Evolutionary conservation across 148 eudicot genomes (phyloP), one percentile per base, ranked within the genome.

Genomic region (Suaeda aralocaspica): DNA sequence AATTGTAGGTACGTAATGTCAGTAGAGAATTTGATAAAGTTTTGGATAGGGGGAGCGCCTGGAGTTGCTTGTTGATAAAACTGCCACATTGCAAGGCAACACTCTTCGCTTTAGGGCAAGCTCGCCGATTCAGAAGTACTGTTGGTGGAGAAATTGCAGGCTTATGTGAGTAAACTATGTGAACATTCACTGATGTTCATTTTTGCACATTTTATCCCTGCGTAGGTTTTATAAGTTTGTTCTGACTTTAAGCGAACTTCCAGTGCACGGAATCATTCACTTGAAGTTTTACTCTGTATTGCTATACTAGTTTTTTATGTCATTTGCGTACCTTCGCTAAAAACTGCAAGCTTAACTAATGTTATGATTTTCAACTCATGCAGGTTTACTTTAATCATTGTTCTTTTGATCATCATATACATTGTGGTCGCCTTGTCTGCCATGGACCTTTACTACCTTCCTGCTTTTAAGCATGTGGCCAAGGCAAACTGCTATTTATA

Each of bases 101-200:
- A 87, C 96, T 69, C 78, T 84, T 58, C 96, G 96, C 74, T 94
- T 94, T 80, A 89, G 91, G 83, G 84, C 96, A 94, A 76, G 78
- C 97, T 66, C 96, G 99, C 24, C 92, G 97, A 64, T 89, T 87
- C 76, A 91, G 97, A 76, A 88, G 71, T 81, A 83, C 85, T 55
- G 86, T 86, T 94, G 99, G 99, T 94, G 99, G 99, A 89, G 89
- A 82, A 94, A 94, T 66, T 92, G 88, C 85, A 89, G 90, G 79
- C 96, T 94, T 71, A 94, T 83, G 99, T 94, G 86, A 61, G 91
- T 85, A 48, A 34, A 48, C 60, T 52, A 67, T 59, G 67, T 26
- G 66, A 31, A n/a, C n/a, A n/a, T 59, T 31, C 22, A 46, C 59
- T 52, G 13, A 18, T 60, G 29, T 29, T n/a, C 15, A 14, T 10